phyloP scores from a whole-genome alignment of 768 basidiomycete genomes.

The Lactifluus hygrophoroides region DNA sequence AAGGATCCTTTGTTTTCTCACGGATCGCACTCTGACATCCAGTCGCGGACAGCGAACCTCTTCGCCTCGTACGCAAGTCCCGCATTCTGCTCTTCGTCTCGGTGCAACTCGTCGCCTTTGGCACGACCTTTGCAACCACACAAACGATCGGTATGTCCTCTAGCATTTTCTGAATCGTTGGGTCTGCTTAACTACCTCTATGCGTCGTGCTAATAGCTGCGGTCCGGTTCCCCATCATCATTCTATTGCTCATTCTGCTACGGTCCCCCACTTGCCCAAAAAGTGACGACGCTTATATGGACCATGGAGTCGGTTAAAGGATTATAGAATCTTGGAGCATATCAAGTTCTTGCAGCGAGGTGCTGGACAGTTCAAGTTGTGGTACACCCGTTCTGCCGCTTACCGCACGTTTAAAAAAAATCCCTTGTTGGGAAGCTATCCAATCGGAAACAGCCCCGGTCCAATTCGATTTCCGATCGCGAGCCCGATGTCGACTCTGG shows the following conservation, averaged over 20 bases:
- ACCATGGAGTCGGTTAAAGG: constrained; percentile 69
- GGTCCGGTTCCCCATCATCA: constrained; percentile 86
- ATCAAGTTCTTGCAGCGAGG: no score
- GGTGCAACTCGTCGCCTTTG: constrained; percentile 78
- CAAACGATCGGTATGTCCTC: constrained; percentile 67
- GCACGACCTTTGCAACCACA: constrained; percentile 81
- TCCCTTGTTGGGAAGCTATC: no score
- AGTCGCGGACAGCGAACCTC: constrained; percentile 58
- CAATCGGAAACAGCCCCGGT: no score
- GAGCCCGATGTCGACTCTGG: no score
- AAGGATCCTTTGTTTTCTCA: constrained; percentile 74
- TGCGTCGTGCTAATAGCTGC: constrained; percentile 59
- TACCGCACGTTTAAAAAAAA: no score
- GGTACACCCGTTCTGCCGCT: no score
- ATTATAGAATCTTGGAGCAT: no score
- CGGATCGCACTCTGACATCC: constrained; percentile 59
- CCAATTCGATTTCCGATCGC: no score
- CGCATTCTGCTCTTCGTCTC: constrained; percentile 62
- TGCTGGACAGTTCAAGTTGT: no score
- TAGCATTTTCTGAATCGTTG: no score
- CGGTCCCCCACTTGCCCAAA: constrained; percentile 74
- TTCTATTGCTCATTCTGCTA: constrained; percentile 73
- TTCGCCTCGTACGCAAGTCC: constrained; percentile 64
- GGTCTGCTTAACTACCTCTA: neutral
- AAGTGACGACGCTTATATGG: constrained; percentile 79